Percentiles rank a stretch among this genome's conserved stretches.
These are phyloP conservation scores for Fusarium heterosporum DNA, from an alignment of 2,329 filamentous ascomycete species.

Conservation along the genomic window DNA sequence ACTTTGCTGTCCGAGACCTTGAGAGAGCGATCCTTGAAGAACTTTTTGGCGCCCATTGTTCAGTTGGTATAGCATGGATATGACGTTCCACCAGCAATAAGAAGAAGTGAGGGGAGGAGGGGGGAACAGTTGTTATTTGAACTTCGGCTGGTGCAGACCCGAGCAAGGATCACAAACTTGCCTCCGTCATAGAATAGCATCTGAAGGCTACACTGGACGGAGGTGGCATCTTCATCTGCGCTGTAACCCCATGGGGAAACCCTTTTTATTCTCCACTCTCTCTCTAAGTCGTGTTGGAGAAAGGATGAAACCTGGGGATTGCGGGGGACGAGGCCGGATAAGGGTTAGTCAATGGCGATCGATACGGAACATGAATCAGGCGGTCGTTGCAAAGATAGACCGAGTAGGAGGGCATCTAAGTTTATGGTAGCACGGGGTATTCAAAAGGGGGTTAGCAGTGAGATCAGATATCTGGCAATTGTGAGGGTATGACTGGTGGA, in stretches of 20 bases:
- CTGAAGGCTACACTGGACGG: background rate
- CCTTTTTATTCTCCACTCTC: background rate
- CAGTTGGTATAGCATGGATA: background rate
- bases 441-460: background rate
- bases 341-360: slow-evolving; percentile 18
- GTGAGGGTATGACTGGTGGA: background rate
- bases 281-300: slow-evolving; percentile 34
- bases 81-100: background rate
- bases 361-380: slow-evolving; percentile 27
- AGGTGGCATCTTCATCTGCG: slow-evolving; percentile 16
- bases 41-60: slow-evolving; percentile 58
- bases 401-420: slow-evolving; percentile 27
- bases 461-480: background rate
- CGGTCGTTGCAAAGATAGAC: slow-evolving; percentile 37
- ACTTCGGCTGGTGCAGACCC: slow-evolving; percentile 32
- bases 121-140: slow-evolving; percentile 18
- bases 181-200: background rate
- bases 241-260: slow-evolving; percentile 38
- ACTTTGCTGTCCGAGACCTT: slow-evolving; percentile 56
- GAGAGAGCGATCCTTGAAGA: slow-evolving; percentile 59
- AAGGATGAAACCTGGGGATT: slow-evolving; percentile 36
- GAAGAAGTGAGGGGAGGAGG: background rate
- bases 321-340: slow-evolving; percentile 24
- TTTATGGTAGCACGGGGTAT: background rate
- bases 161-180: slow-evolving; percentile 10